A percentile compares a stretch with the other conserved stretches of the same genome.
These are phyloP conservation scores for Rhypophila decipiens DNA, from an alignment of 495 filamentous ascomycete genomes.

Conservation along the genomic window DNA sequence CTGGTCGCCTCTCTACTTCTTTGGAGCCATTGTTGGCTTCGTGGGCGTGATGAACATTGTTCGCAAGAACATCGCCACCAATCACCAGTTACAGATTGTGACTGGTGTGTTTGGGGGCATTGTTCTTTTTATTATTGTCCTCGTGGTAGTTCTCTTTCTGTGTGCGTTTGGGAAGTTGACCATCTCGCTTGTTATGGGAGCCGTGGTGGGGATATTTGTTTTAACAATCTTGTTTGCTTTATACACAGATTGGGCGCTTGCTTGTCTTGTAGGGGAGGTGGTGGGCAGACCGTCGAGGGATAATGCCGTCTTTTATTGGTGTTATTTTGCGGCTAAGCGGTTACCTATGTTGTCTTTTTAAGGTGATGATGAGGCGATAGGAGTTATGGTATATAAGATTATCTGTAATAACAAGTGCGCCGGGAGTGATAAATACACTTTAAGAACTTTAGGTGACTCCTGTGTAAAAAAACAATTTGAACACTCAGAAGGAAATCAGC, in stretches of 20 bases:
- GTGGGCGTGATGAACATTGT: constrained; percentile 16
- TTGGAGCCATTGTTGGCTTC: constrained; percentile 13
- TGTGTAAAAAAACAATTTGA: too few relatives aligned
- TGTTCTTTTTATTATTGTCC: constrained; percentile 1
- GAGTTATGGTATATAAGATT: too few relatives aligned
- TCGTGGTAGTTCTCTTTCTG: background rate
- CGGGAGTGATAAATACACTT: too few relatives aligned
- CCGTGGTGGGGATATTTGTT: constrained; percentile 5
- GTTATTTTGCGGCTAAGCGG: constrained; percentile 27
- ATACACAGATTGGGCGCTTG: constrained; percentile 27
- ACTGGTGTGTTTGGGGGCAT: constrained; percentile 16
- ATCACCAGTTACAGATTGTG: constrained; percentile 12
- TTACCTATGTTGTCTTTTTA: constrained; percentile 24
- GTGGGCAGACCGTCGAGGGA: constrained; percentile 19
- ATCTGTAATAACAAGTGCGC: too few relatives aligned
- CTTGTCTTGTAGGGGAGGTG: constrained; percentile 19
- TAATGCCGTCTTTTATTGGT: constrained; percentile 27
- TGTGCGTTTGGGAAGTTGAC: background rate
- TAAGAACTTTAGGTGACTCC: too few relatives aligned
- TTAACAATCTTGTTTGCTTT: constrained; percentile 20
- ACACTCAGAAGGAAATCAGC: too few relatives aligned
- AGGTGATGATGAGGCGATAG: too few relatives aligned
- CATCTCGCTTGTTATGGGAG: background rate
- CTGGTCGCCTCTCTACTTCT: constrained; percentile 9
- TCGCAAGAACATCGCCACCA: constrained; percentile 5